These are phyloP conservation scores for Trichosporon sp. DNA, from an alignment of 1,284 basidiomycete genomes.

Conservation along the genomic window DNA sequence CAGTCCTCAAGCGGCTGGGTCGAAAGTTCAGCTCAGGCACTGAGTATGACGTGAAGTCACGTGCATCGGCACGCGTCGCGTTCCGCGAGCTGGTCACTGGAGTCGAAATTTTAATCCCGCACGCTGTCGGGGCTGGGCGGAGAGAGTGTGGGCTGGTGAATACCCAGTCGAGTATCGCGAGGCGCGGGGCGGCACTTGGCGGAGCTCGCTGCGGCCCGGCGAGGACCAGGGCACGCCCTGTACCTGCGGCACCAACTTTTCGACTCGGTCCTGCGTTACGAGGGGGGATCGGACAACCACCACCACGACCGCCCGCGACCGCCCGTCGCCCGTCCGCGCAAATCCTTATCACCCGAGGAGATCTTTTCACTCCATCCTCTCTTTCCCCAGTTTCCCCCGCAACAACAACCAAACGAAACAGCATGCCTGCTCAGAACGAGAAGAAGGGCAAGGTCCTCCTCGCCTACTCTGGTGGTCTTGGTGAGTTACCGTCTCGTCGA, in stretches of 20 bases:
- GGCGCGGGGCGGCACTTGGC: slow-evolving; percentile 4
- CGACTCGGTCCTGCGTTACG: not conserved
- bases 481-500: slow-evolving; percentile 55
- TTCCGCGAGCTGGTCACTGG: not conserved
- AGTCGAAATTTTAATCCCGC: not conserved
- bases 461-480: slow-evolving; percentile 96
- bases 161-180: not conserved
- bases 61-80: not conserved
- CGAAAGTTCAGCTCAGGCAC: not conserved
- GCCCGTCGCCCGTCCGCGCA: not conserved
- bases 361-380: not conserved
- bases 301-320: not conserved
- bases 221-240: not conserved
- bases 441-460: slow-evolving; percentile 52
- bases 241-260: slow-evolving; percentile 2
- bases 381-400: not conserved
- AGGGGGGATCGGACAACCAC: slow-evolving; percentile 1
- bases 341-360: not conserved
- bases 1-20: no score
- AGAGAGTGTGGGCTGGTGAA: not conserved
- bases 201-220: not conserved
- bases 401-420: slow-evolving; percentile 5
- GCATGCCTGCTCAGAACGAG: slow-evolving; percentile 30
- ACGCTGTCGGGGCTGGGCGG: not conserved
- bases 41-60: not conserved